Base-by-base conservation (phyloP, 2,329 filamentous ascomycete genomes). In the Pestalotiopsis sp. region DNA sequence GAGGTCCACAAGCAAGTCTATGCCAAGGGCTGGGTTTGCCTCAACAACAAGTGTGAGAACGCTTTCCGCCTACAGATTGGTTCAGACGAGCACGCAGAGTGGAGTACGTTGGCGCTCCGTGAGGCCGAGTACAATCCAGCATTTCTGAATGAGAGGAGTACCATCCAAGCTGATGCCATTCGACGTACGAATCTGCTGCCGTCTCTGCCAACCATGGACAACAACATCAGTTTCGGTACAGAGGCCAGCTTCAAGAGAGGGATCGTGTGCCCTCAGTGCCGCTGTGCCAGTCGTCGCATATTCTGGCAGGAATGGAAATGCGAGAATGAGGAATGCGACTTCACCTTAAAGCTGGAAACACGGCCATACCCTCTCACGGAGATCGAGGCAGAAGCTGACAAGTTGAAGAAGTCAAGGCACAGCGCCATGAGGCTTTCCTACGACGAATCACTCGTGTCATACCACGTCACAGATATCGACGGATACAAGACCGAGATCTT, bases 271-370 rank as follows among this genome's bases (percentile, higher is more conserved):
- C 58, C 59, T 20, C 12, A 17, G 3, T 67, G 66, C 17, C 39
- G 36, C 36, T 62, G 66, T 38, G n/a, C 20, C 73, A 89, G 84
- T 57, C 84, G 88, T 2, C 84, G 92, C 1, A 81, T 85, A 14
- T 78, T 83, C 27, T 94, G 91, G 90, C 79, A 78, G 4, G 83
- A 85, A 1, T 93, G 90, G 91, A 77, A 80, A 31, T 94, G 91
- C 69, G 81, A 84, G 58, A 87, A 83, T 14, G 70, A 72, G 0
- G 73, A 72, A 1, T 93, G 90, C 72, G 76, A 75, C 2, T 92
- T 85, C 63, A 75, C 74, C 12, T 79, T n/a, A n/a, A n/a, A 71
- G 1, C 70, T 82, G 72, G 6, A 73, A 68, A 68, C 80, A 12
- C 66, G 27, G 3, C 70, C 73, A 1, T 69, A 75, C 3, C 63